A percentile compares a stretch with the other conserved stretches of the same genome.
Conservation (phyloP, 345 rosid genomes). For the Eucalyptus cloeziana region DNA sequence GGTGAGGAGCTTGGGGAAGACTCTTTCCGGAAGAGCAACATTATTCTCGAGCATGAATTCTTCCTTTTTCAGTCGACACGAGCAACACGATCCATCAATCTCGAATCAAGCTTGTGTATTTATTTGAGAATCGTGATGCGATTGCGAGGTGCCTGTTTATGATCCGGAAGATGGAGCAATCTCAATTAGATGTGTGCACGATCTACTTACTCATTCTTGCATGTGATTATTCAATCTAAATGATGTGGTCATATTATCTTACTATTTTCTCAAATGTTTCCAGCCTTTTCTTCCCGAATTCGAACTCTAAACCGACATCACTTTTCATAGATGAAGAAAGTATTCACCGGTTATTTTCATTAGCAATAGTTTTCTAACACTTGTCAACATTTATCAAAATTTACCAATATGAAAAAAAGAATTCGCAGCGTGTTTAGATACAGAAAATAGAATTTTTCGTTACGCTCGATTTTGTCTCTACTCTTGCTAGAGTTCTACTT, state of each 20-base stretch:
- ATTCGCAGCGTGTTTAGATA: fast-evolving
- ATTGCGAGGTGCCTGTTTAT: neutral
- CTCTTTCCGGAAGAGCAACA: neutral
- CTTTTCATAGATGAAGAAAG: neutral
- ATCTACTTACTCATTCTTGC: neutral
- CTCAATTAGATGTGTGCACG: neutral
- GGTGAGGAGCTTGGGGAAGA: neutral
- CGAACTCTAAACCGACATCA: neutral
- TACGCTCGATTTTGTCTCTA: neutral
- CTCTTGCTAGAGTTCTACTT: neutral
- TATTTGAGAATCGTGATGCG: neutral
- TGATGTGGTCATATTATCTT: neutral
- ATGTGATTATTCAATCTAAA: neutral
- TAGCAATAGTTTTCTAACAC: neutral
- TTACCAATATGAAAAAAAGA: neutral
- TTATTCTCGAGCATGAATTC: neutral
- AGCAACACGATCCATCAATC: neutral
- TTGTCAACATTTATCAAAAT: neutral
- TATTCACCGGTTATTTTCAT: neutral
- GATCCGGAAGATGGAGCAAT: neutral
- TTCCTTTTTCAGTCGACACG: neutral
- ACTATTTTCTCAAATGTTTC: neutral
- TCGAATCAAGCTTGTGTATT: neutral
- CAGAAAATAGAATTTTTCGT: neutral
- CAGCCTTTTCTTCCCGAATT: neutral